phyloP scores from a whole-genome alignment of 352 stramenopile genomes.

The Pythium myriotylum region DNA sequence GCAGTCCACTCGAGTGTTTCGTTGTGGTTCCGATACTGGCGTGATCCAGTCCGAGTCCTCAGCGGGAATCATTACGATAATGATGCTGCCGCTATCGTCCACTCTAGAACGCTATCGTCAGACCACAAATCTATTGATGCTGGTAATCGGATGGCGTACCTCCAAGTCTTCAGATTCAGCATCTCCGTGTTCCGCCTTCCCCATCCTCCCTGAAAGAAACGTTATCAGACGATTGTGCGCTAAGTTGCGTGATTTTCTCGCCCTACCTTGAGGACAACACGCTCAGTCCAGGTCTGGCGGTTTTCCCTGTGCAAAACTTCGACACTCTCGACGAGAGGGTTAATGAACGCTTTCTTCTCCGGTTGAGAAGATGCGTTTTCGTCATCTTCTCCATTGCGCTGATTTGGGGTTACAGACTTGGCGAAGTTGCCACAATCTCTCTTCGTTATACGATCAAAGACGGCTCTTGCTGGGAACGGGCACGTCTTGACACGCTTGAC shows the following conservation, averaged over 20 bases:
- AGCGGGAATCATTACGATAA: slow-evolving; percentile 70
- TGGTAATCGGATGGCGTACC: slow-evolving; percentile 33
- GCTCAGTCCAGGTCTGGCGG: slow-evolving; percentile 57
- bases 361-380: background rate
- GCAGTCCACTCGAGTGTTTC: slow-evolving; percentile 48
- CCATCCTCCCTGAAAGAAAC: slow-evolving; percentile 32
- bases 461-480: slow-evolving; percentile 61
- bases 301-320: slow-evolving; percentile 51
- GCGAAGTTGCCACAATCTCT: slow-evolving; percentile 4
- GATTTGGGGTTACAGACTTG: background rate
- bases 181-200: slow-evolving; percentile 44
- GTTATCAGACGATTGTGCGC: background rate
- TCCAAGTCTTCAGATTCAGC: slow-evolving; percentile 70
- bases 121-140: too few species aligned
- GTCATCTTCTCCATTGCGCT: background rate
- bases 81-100: slow-evolving; percentile 63
- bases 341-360: slow-evolving; percentile 20
- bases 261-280: slow-evolving; percentile 54
- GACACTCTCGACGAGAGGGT: slow-evolving; percentile 53
- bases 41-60: slow-evolving; percentile 37
- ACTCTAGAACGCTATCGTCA: too few species aligned
- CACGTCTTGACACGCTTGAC: slow-evolving; percentile 66
- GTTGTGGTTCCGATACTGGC: background rate
- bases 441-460: slow-evolving; percentile 76
- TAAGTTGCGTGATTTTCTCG: too few species aligned